Percentiles rank a stretch among this genome's conserved stretches.
Evolutionary conservation across 208 protist genomes (phyloP).

Genomic region (Trypanosomatidae sp.): DNA sequence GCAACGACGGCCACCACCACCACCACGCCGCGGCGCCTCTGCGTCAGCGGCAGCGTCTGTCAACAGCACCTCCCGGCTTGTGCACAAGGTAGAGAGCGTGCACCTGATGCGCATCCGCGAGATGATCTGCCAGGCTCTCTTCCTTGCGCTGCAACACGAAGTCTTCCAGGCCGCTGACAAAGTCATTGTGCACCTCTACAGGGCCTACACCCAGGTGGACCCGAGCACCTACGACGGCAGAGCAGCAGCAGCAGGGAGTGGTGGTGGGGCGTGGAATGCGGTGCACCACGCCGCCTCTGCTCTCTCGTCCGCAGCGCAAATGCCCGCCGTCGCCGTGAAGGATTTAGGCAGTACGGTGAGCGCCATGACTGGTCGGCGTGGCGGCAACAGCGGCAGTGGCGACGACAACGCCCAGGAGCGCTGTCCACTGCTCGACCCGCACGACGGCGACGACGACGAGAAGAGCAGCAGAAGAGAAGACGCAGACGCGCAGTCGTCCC

Average conservation of each 20-base stretch:
- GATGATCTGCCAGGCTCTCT: conserved; percentile 63
- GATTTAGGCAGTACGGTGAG: too few species aligned
- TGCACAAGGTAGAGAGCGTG: conserved; percentile 45
- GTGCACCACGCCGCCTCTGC: too few species aligned
- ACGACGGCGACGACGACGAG: too few species aligned
- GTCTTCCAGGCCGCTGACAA: conserved; percentile 50
- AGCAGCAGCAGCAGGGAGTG: too few species aligned
- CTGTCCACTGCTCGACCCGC: background rate
- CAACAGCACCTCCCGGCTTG: conserved; percentile 28
- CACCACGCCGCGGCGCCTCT: too few species aligned
- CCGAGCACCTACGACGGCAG: too few species aligned
- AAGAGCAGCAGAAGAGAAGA: too few species aligned
- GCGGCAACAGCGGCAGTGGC: background rate
- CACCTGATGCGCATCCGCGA: conserved; percentile 56
- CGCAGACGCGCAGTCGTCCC: background rate
- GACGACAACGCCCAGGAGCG: background rate
- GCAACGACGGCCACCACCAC: background rate
- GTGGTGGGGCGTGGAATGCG: too few species aligned
- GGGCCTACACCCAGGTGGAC: conserved; percentile 34
- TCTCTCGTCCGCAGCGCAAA: too few species aligned
- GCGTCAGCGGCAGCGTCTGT: too few species aligned
- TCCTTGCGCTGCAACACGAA: conserved; percentile 40
- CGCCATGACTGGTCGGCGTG: too few species aligned
- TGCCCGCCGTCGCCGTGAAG: too few species aligned
- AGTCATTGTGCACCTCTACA: conserved; percentile 59